These are phyloP conservation scores for Chaetomidium leptoderma DNA, from an alignment of 495 filamentous ascomycete species.

Conservation along the genomic window DNA sequence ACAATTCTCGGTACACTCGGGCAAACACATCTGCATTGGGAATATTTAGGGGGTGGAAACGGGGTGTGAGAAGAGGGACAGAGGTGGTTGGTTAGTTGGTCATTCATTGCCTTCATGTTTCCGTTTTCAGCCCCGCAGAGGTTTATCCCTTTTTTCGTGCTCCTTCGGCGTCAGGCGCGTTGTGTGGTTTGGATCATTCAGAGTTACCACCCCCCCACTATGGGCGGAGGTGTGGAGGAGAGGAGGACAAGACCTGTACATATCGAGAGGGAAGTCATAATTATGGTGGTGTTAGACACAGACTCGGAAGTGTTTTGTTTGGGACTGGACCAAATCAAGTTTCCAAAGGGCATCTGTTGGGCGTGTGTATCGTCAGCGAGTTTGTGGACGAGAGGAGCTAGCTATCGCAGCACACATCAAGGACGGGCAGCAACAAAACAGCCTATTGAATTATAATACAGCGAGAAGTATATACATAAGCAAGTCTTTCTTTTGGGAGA, in stretches of 20 bases:
- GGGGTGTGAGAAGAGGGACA: background rate
- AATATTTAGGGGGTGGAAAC: background rate
- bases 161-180: background rate
- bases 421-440: background rate
- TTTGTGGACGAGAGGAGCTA: too few species aligned
- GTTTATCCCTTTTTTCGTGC: background rate
- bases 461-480: background rate
- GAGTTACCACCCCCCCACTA: too few species aligned
- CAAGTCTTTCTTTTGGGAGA: background rate
- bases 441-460: background rate
- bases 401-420: too few species aligned
- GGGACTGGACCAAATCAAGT: too few species aligned
- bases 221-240: background rate
- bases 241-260: conserved; percentile 1
- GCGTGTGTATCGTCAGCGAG: background rate
- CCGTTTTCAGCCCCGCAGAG: background rate
- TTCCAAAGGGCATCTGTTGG: too few species aligned
- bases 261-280: conserved; percentile 5
- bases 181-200: background rate
- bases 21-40: conserved; percentile 8
- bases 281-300: background rate
- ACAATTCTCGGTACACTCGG: background rate
- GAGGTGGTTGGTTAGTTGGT: background rate
- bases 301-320: too few species aligned
- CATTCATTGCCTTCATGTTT: background rate